Conservation (phyloP, 2,329 filamentous ascomycete genomes). For the Penicillium sp. region DNA sequence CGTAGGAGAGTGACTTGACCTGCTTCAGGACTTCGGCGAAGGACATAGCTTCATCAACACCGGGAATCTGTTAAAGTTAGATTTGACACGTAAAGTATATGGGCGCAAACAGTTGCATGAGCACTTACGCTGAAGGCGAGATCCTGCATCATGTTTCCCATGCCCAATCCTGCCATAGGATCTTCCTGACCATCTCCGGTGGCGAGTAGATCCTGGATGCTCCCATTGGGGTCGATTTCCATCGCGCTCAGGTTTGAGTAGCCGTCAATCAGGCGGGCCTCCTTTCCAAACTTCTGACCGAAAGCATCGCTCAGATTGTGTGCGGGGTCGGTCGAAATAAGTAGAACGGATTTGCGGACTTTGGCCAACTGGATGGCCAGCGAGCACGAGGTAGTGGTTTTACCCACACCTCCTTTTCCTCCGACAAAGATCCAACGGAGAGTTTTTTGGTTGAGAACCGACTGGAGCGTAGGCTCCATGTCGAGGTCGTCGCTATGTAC, state of each 20-base stretch:
- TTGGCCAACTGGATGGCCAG: constrained; percentile 96
- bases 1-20: constrained; percentile 97
- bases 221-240: constrained; percentile 98
- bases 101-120: not conserved
- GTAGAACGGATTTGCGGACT: constrained; percentile 89
- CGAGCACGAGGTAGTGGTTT: constrained; percentile 98
- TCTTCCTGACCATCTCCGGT: constrained; percentile 67
- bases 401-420: constrained; percentile 96
- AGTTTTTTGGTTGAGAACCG: constrained; percentile 89
- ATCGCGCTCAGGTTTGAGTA: constrained; percentile 94
- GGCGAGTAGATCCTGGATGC: constrained; percentile 89
- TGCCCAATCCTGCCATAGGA: constrained; percentile 65
- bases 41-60: constrained; percentile 99
- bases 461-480: constrained; percentile 89
- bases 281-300: constrained; percentile 98
- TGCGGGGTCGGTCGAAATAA: constrained; percentile 97
- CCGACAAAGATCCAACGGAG: constrained; percentile 99
- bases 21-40: constrained; percentile 99
- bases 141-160: constrained; percentile 98
- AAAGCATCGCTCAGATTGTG: constrained; percentile 98
- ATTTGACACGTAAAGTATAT: constrained; percentile 5
- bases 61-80: constrained; percentile 68
- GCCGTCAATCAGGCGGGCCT: constrained; percentile 86
- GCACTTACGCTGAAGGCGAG: constrained; percentile 80
- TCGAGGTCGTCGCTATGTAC: constrained; percentile 59